A percentile compares a stretch with the other conserved stretches of the same genome.
Conservation (phyloP, 1,139 yeast species). For the Yamadazyma membranifaciens region DNA sequence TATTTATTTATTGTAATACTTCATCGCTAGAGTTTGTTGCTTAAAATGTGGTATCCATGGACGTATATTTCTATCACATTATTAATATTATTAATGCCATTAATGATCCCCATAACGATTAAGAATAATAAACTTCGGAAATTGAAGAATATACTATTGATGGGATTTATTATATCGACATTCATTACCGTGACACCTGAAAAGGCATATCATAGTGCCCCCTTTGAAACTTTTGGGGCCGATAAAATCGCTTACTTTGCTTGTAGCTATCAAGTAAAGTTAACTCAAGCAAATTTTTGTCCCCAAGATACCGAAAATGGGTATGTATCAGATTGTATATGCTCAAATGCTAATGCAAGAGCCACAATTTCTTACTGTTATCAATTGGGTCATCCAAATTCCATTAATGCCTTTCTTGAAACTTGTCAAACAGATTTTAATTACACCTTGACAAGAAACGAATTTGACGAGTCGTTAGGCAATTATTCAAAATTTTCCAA, state of each 20-base stretch:
- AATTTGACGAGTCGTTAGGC: slow-evolving; percentile 32
- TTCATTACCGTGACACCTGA: slow-evolving; percentile 30
- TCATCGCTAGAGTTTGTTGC: not conserved
- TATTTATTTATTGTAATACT: not conserved
- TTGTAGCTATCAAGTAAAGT: slow-evolving; percentile 28
- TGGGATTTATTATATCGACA: slow-evolving; percentile 20
- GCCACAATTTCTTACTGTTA: slow-evolving; percentile 45
- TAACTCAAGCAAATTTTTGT: slow-evolving; percentile 26
- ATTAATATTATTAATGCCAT: slow-evolving; percentile 19
- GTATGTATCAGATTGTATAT: slow-evolving; percentile 21
- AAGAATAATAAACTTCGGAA: slow-evolving; percentile 13
- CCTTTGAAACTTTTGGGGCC: slow-evolving; percentile 29
- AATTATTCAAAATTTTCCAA: slow-evolving; percentile 38
- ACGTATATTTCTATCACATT: slow-evolving; percentile 19
- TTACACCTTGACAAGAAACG: slow-evolving; percentile 25
- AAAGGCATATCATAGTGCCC: slow-evolving; percentile 35
- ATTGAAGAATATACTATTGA: slow-evolving; percentile 14
- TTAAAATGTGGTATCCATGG: slow-evolving; percentile 22
- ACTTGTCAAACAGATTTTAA: slow-evolving; percentile 27
- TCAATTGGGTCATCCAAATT: slow-evolving; percentile 21
- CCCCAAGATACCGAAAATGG: slow-evolving; percentile 7
- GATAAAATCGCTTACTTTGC: slow-evolving; percentile 30
- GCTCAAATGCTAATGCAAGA: slow-evolving; percentile 33
- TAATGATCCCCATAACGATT: slow-evolving; percentile 18
- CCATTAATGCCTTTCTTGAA: slow-evolving; percentile 24